Evolutionary conservation across 106 monocot species (phyloP).

Genomic region (Dendrobium huoshanense): DNA sequence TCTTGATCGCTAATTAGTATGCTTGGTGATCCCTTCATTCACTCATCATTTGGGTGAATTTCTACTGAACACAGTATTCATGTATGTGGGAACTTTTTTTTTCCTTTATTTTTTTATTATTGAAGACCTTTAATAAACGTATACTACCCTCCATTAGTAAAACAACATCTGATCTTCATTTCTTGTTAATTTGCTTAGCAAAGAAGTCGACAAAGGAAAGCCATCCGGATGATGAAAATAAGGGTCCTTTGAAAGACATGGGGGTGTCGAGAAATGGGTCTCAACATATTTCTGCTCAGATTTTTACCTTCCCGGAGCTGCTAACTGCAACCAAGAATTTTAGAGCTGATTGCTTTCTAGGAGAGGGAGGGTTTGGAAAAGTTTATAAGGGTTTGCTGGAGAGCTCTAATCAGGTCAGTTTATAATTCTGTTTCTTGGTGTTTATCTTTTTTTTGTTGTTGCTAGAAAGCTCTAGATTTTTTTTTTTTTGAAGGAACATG

Average conservation of each 20-base stretch:
- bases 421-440: not conserved
- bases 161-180: not conserved
- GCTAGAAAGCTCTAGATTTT: not conserved
- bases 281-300: slow-evolving; percentile 22
- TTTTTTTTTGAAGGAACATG: not conserved
- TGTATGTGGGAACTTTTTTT: not conserved
- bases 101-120: not conserved
- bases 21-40: no score
- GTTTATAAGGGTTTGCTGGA: slow-evolving; percentile 35
- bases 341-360: slow-evolving; percentile 34
- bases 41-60: no score
- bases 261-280: slow-evolving; percentile 9
- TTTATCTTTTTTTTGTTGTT: not conserved
- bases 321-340: slow-evolving; percentile 45
- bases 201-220: not conserved
- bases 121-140: not conserved
- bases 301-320: slow-evolving; percentile 38
- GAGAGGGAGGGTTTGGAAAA: slow-evolving; percentile 54
- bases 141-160: not conserved
- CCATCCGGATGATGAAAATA: not conserved
- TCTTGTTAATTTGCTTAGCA: not conserved
- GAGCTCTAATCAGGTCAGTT: slow-evolving; percentile 18
- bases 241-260: not conserved
- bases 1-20: no score
- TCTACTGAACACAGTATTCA: not conserved